Percentiles rank a stretch among this genome's conserved stretches.
Conservation (phyloP, 768 basidiomycete species). For the Russula compacta region DNA sequence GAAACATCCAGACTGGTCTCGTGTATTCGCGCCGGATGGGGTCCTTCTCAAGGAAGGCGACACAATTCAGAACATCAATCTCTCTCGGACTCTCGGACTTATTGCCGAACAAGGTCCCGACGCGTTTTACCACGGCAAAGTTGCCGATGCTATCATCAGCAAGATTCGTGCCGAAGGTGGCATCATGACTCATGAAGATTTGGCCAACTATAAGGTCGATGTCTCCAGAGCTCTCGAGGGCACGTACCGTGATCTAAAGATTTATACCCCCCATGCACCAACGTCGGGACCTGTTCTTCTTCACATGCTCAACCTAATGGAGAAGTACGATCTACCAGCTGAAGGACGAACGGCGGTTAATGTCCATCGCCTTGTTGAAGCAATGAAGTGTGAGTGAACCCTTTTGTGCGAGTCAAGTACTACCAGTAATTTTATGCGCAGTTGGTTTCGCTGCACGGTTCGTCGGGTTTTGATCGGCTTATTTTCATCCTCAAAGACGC, state of each 20-base stretch:
- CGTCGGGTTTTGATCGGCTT: slow-evolving; percentile 5
- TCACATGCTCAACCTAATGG: slow-evolving; percentile 86
- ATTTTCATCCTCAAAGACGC: background rate
- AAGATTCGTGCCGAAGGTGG: slow-evolving; percentile 71
- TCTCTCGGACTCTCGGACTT: slow-evolving; percentile 62
- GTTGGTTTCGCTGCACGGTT: slow-evolving; percentile 61
- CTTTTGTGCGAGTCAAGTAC: background rate
- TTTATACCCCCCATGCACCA: slow-evolving; percentile 83
- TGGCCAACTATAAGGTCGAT: slow-evolving; percentile 58
- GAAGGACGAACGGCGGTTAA: slow-evolving; percentile 51
- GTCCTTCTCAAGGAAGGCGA: slow-evolving; percentile 67
- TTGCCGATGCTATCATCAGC: slow-evolving; percentile 69
- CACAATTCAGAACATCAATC: slow-evolving; percentile 57
- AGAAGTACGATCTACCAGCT: slow-evolving; percentile 50
- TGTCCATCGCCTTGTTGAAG: slow-evolving; percentile 75
- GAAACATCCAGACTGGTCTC: slow-evolving; percentile 60
- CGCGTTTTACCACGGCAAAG: slow-evolving; percentile 83
- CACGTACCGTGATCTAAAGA: slow-evolving; percentile 62
- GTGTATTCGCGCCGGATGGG: slow-evolving; percentile 78
- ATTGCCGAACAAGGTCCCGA: slow-evolving; percentile 72
- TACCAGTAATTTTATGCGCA: slow-evolving; percentile 19
- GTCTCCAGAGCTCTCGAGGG: slow-evolving; percentile 69
- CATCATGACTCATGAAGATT: slow-evolving; percentile 66
- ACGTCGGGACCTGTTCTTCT: slow-evolving; percentile 83
- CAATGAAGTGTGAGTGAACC: slow-evolving; percentile 59